Evolutionary conservation across 2,329 filamentous ascomycete genomes (phyloP).

Genomic region (Orbilia brochopaga): DNA sequence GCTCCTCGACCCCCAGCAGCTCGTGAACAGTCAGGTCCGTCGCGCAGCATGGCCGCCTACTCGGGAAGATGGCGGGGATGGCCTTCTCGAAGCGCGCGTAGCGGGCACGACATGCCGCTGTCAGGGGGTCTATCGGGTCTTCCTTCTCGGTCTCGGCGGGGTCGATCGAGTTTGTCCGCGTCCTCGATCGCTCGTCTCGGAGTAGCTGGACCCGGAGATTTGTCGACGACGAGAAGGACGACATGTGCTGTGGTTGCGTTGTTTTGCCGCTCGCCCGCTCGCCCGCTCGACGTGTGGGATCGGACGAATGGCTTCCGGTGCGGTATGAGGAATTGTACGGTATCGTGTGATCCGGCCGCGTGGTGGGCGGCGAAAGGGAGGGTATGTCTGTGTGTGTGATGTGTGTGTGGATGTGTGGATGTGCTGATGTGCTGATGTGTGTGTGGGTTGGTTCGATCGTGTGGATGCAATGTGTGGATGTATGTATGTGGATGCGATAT

Average conservation of each 20-base stretch:
- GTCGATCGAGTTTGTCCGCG: constrained; percentile 55
- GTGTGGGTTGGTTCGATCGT: constrained; percentile 15
- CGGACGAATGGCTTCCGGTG: background rate
- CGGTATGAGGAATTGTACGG: background rate
- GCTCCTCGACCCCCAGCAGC: constrained; percentile 52
- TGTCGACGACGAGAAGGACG: constrained; percentile 50
- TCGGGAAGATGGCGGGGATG: constrained; percentile 54
- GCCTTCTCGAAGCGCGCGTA: constrained; percentile 54
- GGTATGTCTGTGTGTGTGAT: constrained; percentile 5
- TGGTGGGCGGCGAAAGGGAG: background rate
- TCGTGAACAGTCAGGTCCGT: constrained; percentile 51
- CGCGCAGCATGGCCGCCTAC: constrained; percentile 54
- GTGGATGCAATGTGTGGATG: constrained; percentile 10
- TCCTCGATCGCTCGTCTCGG: constrained; percentile 50
- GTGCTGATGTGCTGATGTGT: too few species aligned
- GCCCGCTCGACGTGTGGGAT: constrained; percentile 3
- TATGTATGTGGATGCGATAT: constrained; percentile 19
- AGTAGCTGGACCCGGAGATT: constrained; percentile 51
- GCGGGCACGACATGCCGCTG: constrained; percentile 53
- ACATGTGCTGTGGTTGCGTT: constrained; percentile 18
- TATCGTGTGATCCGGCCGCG: background rate
- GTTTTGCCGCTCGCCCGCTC: background rate
- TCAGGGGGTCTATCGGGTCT: constrained; percentile 54
- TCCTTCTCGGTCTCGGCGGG: constrained; percentile 54
- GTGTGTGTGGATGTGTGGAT: constrained; percentile 7